Conservation (phyloP, 208 protist genomes). For the Tetramitus jugosus region DNA sequence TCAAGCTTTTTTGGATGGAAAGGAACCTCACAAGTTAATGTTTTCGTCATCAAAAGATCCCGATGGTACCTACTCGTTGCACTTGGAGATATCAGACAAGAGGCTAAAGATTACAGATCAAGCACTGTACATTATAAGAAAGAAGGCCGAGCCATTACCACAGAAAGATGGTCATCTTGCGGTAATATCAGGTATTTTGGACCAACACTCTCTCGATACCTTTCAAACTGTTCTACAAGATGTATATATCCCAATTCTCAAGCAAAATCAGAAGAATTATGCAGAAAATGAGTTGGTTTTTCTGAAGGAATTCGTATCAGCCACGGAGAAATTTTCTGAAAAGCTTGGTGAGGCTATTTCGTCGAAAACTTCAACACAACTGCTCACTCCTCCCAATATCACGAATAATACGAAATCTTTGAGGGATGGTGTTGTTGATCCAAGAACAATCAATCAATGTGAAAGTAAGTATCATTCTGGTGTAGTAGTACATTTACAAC, state of each 20-base stretch:
- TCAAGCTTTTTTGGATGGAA: not conserved
- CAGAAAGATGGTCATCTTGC: not conserved
- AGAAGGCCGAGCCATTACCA: not conserved
- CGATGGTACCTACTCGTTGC: not conserved
- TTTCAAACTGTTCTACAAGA: not conserved
- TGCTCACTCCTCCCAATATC: conserved; percentile 21
- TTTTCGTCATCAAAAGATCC: not conserved
- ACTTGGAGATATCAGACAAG: not conserved
- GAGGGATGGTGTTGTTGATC: conserved; percentile 24
- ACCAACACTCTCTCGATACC: not conserved
- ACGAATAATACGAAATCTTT: conserved; percentile 18
- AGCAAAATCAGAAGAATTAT: not conserved
- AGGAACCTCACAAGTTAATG: not conserved
- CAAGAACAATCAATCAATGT: conserved; percentile 18
- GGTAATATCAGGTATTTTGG: not conserved
- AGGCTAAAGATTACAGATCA: not conserved
- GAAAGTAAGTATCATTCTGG: conserved; percentile 22
- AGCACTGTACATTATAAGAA: conserved; percentile 12
- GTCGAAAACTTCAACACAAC: conserved; percentile 11
- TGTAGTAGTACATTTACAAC: no score
- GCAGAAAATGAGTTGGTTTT: not conserved
- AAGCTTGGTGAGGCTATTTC: conserved; percentile 1
- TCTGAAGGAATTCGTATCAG: not conserved
- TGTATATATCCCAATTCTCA: conserved; percentile 6
- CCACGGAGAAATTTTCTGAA: not conserved